phyloP scores from a whole-genome alignment of 1,139 yeast species.

The Yamadazyma pseudoaaseri region DNA sequence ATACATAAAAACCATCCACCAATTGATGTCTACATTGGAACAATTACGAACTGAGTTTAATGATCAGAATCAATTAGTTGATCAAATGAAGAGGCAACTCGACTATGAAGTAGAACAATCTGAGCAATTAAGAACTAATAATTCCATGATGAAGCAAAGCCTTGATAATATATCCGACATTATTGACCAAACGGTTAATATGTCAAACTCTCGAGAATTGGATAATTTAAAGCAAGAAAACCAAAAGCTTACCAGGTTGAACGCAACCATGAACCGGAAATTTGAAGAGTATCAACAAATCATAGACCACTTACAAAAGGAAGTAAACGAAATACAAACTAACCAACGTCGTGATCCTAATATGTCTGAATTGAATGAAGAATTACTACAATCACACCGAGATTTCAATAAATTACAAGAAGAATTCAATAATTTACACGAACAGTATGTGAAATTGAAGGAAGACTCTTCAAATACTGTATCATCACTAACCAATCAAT shows the following conservation, averaged over 20 bases:
- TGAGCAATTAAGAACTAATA: conserved; percentile 18
- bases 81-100: conserved; percentile 23
- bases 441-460: conserved; percentile 22
- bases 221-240: conserved; percentile 21
- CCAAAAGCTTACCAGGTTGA: conserved; percentile 11
- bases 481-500: conserved; percentile 26
- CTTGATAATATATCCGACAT: conserved; percentile 11
- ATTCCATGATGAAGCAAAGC: conserved; percentile 11
- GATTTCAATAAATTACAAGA: conserved; percentile 23
- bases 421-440: conserved; percentile 21
- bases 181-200: conserved; percentile 8
- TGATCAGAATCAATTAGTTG: conserved; percentile 21
- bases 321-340: conserved; percentile 27
- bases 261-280: conserved; percentile 21
- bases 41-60: conserved; percentile 23
- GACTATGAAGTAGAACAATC: conserved; percentile 24
- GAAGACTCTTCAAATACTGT: conserved; percentile 27
- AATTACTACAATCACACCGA: conserved; percentile 21
- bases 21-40: conserved; percentile 18
- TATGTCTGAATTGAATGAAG: conserved; percentile 15
- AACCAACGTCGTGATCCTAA: conserved; percentile 5
- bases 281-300: conserved; percentile 31
- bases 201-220: conserved; percentile 12
- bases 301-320: conserved; percentile 32
- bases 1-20: conserved; percentile 19